Evolutionary conservation across 352 stramenopile species (phyloP), one percentile per base, ranked within the genome.

Genomic region (Aphanomyces euteiches): DNA sequence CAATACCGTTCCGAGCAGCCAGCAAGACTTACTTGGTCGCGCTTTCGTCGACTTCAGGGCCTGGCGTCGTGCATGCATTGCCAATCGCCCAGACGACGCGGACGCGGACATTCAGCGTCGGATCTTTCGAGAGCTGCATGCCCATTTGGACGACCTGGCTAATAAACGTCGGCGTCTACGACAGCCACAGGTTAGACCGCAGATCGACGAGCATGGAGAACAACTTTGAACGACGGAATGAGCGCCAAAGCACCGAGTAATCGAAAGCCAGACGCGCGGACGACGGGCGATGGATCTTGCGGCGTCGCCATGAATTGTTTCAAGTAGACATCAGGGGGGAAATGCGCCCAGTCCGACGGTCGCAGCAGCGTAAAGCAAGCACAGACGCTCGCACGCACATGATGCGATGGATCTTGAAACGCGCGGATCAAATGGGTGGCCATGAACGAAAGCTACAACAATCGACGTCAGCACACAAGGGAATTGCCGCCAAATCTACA

Each of bases 351-450:
- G 47, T 95, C 85, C 56, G 77, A 72, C 40, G 79, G 67, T 4
- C 82, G 81, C n/a, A 95, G 72, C 19, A 95, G 73, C 2, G 87
- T 95, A 56, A 93, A 95, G 70, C 87, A 95, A 4, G 84, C 83
- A n/a, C 87, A 95, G 3, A 95, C 85, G 56, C 87, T 93, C 3
- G 87, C 86, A 15, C 87, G 87, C 0, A 95, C 87, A 72, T 95
- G 87, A 54, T 95, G 86, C 7, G 87, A 95, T 0, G 85, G 88
- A 57, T 95, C 87, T 34, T 89, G 83, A 66, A 95, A 95, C 7
- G 85, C 87, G 54, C 85, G 83, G 34, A 95, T 77, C 50, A 95
- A 76, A 60, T 93, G 81, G 19, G 81, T 90, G 13, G 83, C 75
- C 77, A 95, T 83, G 64, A 95, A 92, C 45, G 87, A 34, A 3